Conservation (phyloP, 2,329 filamentous ascomycete genomes). For the Epichloe uncinata region DNA sequence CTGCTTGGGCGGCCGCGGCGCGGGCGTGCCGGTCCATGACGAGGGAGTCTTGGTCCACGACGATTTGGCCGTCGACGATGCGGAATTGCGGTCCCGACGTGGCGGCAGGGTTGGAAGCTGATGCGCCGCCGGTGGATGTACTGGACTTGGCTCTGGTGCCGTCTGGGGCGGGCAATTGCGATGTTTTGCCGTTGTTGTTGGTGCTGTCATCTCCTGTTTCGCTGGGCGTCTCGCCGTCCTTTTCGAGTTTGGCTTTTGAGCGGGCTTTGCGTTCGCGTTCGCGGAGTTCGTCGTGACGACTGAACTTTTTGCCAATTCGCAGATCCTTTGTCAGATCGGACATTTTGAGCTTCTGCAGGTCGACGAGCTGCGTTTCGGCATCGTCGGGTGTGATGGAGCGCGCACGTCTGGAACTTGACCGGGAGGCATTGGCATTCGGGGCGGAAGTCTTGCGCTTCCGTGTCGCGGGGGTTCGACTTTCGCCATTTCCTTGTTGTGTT, state of each 20-base stretch:
- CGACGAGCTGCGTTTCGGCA: slow-evolving; percentile 48
- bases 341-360: slow-evolving; percentile 56
- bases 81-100: slow-evolving; percentile 40
- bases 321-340: slow-evolving; percentile 57
- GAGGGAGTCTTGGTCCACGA: slow-evolving; percentile 54
- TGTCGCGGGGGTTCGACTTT: slow-evolving; percentile 10
- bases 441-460: slow-evolving; percentile 17
- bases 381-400: slow-evolving; percentile 48
- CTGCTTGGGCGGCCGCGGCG: slow-evolving; percentile 34
- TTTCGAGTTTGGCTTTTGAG: slow-evolving; percentile 17
- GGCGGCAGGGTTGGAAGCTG: slow-evolving; percentile 10
- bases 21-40: slow-evolving; percentile 55
- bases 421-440: slow-evolving; percentile 10
- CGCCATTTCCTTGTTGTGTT: slow-evolving; percentile 10
- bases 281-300: slow-evolving; percentile 58
- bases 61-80: slow-evolving; percentile 59
- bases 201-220: slow-evolving; percentile 8
- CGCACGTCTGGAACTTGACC: slow-evolving; percentile 19
- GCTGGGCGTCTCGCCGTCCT: slow-evolving; percentile 12
- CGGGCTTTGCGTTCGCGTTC: slow-evolving; percentile 44
- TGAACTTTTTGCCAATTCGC: slow-evolving; percentile 63
- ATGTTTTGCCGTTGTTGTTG: slow-evolving; percentile 4
- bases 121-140: slow-evolving; percentile 2
- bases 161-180: slow-evolving; percentile 7
- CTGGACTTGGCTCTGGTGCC: slow-evolving; percentile 5